Base-by-base conservation (phyloP, 345 rosid genomes). In the Kandelia obovata region DNA sequence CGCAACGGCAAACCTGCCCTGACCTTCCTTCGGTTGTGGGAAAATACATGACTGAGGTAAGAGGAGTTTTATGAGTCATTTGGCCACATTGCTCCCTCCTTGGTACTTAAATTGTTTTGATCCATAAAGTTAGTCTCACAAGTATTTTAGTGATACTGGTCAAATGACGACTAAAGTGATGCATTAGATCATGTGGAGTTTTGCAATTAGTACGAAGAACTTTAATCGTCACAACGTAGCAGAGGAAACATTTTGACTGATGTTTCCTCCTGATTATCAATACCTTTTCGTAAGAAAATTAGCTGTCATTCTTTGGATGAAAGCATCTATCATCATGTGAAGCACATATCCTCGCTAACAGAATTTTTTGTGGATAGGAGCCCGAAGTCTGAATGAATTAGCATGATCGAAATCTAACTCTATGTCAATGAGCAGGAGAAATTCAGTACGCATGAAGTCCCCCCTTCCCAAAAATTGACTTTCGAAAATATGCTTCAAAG, bases 401-500 rank as follows among this genome's bases (percentile, higher is more conserved):
- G 21, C 21, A 21, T 21, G 21, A 21, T 21, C 21, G 21, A 21
- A 21, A 21, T 21, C 21, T 21, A 21, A 21, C 21, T 21, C 21
- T 21, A 21, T 21, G 21, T 21, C 21, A 21, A 80, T 28, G 87
- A 82, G 55, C 73, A 82, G 60, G 82, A 86, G 71, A 83, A 77
- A 55, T 80, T 83, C 64, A 85, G 82, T 51, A 79, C 87, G 4
- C 92, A 88, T 20, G 64, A 65, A 34, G 77, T 86, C 17, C 63
- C 17, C 63, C 82, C 10, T 77, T 87, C 77, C 69, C 83, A 1
- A 81, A 85, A 47, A 85, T 85, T 76, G 87, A 85, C 87, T 2
- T 87, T 85, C 23, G 87, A 87, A 15, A 68, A 61, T 61, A 85
- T 85, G 91, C 57, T 80, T 28, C 77, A 72, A 13, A 86, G 89